Evolutionary conservation across 768 basidiomycete species (phyloP).

Genomic region (Nidularia pulvinata): DNA sequence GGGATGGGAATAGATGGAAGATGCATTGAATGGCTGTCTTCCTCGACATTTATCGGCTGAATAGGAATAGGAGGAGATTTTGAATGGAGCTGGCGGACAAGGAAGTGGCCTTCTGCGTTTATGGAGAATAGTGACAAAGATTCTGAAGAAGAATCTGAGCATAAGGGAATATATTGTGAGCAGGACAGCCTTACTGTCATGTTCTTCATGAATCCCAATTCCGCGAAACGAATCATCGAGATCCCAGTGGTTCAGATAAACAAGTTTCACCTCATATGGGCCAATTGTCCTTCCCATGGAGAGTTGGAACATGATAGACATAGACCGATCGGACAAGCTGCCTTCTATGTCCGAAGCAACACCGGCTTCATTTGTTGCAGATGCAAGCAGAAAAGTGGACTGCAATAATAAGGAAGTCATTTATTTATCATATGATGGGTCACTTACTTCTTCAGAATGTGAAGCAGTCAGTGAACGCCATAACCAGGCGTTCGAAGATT

Average conservation of each 20-base stretch:
- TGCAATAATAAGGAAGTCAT: conserved; percentile 11
- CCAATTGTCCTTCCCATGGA: conserved; percentile 16
- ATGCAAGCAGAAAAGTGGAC: conserved; percentile 42
- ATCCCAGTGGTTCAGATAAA: conserved; percentile 53
- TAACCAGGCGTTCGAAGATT: conserved; percentile 31
- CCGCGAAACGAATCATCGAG: conserved; percentile 46
- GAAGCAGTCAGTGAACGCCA: conserved; percentile 40
- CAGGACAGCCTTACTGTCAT: conserved; percentile 37
- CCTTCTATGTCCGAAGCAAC: conserved; percentile 26
- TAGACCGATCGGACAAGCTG: conserved; percentile 32
- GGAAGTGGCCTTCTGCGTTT: conserved; percentile 39
- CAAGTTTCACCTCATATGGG: conserved; percentile 33
- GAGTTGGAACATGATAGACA: conserved; percentile 37
- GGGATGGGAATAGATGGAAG: conserved; percentile 43
- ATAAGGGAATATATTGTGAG: not conserved
- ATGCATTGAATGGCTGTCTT: conserved; percentile 24
- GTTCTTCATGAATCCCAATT: conserved; percentile 41
- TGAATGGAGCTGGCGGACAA: conserved; percentile 24
- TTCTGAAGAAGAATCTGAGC: conserved; percentile 17
- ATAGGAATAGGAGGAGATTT: conserved; percentile 5
- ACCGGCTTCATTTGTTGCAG: conserved; percentile 37
- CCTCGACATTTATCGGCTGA: conserved; percentile 12
- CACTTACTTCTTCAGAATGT: conserved; percentile 36
- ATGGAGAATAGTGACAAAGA: conserved; percentile 38
- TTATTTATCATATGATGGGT: conserved; percentile 4